These are phyloP conservation scores for Juncus inflexus DNA, from an alignment of 176 grass and related monocot genomes.

Conservation along the genomic window DNA sequence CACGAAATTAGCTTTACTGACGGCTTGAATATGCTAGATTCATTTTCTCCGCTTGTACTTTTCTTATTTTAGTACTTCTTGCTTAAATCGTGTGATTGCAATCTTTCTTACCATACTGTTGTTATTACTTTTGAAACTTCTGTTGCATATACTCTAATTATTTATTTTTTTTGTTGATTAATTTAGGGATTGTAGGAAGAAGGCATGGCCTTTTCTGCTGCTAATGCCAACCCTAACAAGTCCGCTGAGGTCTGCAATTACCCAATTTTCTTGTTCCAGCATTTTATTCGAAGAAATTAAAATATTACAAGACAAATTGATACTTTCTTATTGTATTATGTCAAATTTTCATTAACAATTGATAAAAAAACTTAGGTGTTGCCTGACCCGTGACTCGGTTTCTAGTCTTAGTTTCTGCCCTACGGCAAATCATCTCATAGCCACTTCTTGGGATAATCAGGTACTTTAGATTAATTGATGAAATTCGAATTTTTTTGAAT, in stretches of 20 bases:
- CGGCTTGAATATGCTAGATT: too few relatives aligned
- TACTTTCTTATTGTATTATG: not conserved
- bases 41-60: too few relatives aligned
- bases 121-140: not conserved
- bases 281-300: not conserved
- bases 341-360: not conserved
- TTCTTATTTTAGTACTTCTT: too few relatives aligned
- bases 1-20: too few relatives aligned
- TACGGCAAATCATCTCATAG: conserved; percentile 60
- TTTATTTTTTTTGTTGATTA: not conserved
- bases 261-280: not conserved
- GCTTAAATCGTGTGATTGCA: too few relatives aligned
- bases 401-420: conserved; percentile 87
- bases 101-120: not conserved
- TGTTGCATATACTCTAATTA: not conserved
- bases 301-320: not conserved
- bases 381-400: conserved; percentile 47
- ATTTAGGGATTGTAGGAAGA: not conserved
- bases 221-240: conserved; percentile 28
- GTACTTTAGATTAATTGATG: conserved; percentile 22
- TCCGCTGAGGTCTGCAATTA: conserved; percentile 13
- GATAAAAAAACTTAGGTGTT: conserved; percentile 25
- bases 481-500: not conserved
- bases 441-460: conserved; percentile 91
- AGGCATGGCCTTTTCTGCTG: conserved; percentile 11